Base-by-base conservation (phyloP, 352 stramenopile species). In the Pelagophyceae sp. region DNA sequence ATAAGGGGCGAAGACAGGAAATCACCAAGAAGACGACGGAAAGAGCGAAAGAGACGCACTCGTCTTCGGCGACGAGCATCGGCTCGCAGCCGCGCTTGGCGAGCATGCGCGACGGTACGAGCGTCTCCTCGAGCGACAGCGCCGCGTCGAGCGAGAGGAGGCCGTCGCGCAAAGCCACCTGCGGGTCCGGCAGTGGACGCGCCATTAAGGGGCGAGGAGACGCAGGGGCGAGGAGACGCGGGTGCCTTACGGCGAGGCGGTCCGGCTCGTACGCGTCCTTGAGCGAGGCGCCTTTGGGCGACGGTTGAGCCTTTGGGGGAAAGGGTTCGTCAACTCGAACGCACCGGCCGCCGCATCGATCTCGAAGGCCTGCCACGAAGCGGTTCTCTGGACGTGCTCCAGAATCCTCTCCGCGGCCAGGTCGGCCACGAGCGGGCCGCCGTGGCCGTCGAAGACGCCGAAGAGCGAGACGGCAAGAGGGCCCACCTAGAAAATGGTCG, bases 61-160 rank as follows among this genome's bases (percentile, higher is more conserved):
- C 45, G 45, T 54, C 45, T 23, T 54, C 45, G 45, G 45, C 11
- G 45, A 54, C 45, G 45, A 54, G 45, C 45, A 23, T 54, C 45
- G 11, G 11, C 11, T 54, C 45, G 23, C 45, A 23, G 45, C 23
- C 23, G 23, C 11, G 23, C 45, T 23, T 54, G 45, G 45, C 11
- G n/a, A n/a, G n/a, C n/a, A n/a, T n/a, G 11, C 45, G 45, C 11
- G 11, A 54, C 67, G 67, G 37, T 0, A 61, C 76, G 76, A 82
- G 80, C 32, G 63, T 40, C 76, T 76, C 67, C 5, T 82, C 17
- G 1, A 27, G 31, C n/a, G 74, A 63, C 19, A 82, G 79, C 5
- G 69, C 32, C 27, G 40, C 67, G 38, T 82, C 79, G 40, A 76
- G 65, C 17, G 33, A 45, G 27, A 82, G 54, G 76, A 82, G 80